phyloP scores from a whole-genome alignment of 306 rosid genomes.

The Cucurbita argyrosperma region DNA sequence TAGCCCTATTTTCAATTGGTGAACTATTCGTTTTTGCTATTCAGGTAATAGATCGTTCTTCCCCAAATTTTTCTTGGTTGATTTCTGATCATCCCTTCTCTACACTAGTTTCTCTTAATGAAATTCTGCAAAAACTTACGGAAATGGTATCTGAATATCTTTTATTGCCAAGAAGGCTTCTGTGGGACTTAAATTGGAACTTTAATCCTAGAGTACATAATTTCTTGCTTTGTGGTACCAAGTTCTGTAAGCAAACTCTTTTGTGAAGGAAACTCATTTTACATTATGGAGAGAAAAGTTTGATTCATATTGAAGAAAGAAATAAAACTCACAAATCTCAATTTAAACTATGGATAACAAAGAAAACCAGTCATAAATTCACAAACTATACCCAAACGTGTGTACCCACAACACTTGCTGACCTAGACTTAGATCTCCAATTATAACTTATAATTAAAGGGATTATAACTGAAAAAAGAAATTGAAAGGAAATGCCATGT shows the following conservation, averaged over 20 bases:
- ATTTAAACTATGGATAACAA: background rate
- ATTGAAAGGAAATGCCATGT: background rate
- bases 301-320: background rate
- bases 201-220: background rate
- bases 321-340: background rate
- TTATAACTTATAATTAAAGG: background rate
- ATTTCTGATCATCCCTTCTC: background rate
- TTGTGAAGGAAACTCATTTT: background rate
- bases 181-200: background rate
- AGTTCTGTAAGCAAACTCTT: background rate
- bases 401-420: background rate
- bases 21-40: constrained; percentile 74
- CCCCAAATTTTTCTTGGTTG: background rate
- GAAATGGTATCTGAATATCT: background rate
- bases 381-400: background rate
- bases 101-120: background rate
- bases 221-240: background rate
- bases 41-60: constrained; percentile 35
- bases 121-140: background rate
- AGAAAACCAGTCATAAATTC: background rate
- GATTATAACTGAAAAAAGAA: background rate
- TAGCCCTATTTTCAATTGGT: constrained; percentile 58
- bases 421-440: background rate
- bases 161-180: background rate
- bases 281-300: background rate